Conservation (phyloP, 1,139 yeast genomes). For the Pichia sp. region DNA sequence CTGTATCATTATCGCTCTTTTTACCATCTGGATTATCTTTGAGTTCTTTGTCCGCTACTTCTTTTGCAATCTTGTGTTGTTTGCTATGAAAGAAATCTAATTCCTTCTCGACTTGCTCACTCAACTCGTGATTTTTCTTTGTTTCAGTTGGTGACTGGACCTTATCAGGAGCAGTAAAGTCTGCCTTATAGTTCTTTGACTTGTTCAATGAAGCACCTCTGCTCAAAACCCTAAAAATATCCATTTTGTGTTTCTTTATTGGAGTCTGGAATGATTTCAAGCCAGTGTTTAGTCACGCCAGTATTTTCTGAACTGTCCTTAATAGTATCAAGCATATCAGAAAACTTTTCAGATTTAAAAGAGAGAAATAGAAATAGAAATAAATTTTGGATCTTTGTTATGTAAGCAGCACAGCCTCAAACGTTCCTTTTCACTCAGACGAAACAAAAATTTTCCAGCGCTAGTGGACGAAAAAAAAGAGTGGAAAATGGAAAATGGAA, state of each 20-base stretch:
- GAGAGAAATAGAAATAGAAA: background rate
- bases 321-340: background rate
- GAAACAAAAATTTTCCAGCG: conserved; percentile 1
- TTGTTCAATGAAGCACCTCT: conserved; percentile 80
- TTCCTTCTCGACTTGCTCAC: conserved; percentile 51
- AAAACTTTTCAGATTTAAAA: conserved; percentile 1
- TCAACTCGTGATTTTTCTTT: conserved; percentile 38
- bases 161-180: conserved; percentile 42
- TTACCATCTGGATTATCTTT: conserved; percentile 28
- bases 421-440: background rate
- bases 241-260: conserved; percentile 48
- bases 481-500: conserved; percentile 5
- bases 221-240: conserved; percentile 76
- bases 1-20: conserved; percentile 33
- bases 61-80: conserved; percentile 29
- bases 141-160: conserved; percentile 27
- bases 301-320: too few relatives aligned
- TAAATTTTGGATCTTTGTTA: background rate
- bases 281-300: too few relatives aligned
- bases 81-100: conserved; percentile 68
- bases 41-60: conserved; percentile 19
- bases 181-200: conserved; percentile 42
- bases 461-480: background rate
- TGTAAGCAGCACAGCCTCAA: background rate
- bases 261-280: background rate